These are phyloP conservation scores for Beta macrorhiza DNA, from an alignment of 179 eudicot genomes.

Conservation along the genomic window DNA sequence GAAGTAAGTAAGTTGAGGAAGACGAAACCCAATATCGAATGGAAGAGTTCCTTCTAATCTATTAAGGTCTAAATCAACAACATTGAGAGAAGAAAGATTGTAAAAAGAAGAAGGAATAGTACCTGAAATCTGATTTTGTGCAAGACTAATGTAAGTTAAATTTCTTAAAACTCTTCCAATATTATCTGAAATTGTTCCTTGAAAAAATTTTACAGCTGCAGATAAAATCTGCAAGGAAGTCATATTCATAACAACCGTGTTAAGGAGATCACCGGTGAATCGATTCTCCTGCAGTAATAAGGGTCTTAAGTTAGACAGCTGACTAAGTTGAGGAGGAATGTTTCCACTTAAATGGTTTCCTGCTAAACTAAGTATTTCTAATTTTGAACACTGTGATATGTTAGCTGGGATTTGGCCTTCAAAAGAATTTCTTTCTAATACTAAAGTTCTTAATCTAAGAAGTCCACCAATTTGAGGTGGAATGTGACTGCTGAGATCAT, in stretches of 20 bases:
- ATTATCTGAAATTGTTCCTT: conserved; percentile 17
- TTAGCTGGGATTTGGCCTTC: conserved; percentile 28
- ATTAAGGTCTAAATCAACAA: background rate
- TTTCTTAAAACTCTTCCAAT: conserved; percentile 13
- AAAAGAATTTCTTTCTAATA: conserved; percentile 7
- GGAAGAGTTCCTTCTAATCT: conserved; percentile 31
- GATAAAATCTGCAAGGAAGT: background rate
- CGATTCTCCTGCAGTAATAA: background rate
- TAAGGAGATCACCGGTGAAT: conserved; percentile 18
- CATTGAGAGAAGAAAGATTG: conserved; percentile 21
- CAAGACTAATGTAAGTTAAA: conserved; percentile 1
- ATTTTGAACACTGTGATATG: conserved; percentile 24
- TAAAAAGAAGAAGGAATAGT: conserved; percentile 22
- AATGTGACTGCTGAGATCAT: conserved; percentile 18
- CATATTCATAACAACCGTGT: conserved; percentile 16
- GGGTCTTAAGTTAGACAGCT: conserved; percentile 10
- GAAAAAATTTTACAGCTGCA: conserved; percentile 2
- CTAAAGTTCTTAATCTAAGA: background rate
- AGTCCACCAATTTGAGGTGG: conserved; percentile 24
- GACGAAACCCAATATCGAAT: background rate
- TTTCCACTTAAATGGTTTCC: conserved; percentile 16
- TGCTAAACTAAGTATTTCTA: background rate
- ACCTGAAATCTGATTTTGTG: conserved; percentile 22
- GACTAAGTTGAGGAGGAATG: conserved; percentile 21
- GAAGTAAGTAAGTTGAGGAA: conserved; percentile 8